Base-by-base conservation (phyloP, 148 eudicot genomes). In the Rheum nobile region DNA sequence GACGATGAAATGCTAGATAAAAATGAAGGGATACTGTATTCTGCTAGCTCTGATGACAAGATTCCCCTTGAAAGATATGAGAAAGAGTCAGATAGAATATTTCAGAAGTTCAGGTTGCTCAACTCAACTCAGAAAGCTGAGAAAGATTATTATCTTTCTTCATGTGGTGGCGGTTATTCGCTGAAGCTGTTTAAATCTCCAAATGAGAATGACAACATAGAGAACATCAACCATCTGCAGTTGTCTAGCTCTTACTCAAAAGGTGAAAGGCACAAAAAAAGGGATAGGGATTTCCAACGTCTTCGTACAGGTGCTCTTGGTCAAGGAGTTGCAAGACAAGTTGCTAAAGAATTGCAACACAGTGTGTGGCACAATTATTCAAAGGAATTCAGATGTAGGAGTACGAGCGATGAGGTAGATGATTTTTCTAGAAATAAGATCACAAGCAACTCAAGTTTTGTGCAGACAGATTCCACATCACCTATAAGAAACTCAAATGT, bases 401-500 rank as follows among this genome's bases (percentile, higher is more conserved):
- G 67, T 28, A 5, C 4, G 16, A 59, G 35, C 11, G 17, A 59
- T 59, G 17, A 52, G 48, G n/a, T 67, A 76, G 78, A 65, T 72
- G 5, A 10, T 50, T 19, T n/a, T 50, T 10, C 26, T 5, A 7
- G 57, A 50, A 34, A 12, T 75, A 69, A 75, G 69, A 39, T 37
- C 24, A 24, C 3, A 35, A 14, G 42, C 32, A 46, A 14, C 37
- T 4, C 37, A 35, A 35, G 37, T 35, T 2, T 35, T 35, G 37
- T 2, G 3, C 37, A 8, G 21, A 6, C 69, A 24, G 71, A 24
- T 7, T 41, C 78, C 5, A 69, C 75, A 59, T 77, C 76, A 46
- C 59, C 74, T 74, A 77, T 72, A 46, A 75, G 75, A 74, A 77
- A 75, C 38, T 75, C 84, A 74, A 79, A 83, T 75, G 70, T 75